Base-by-base conservation (phyloP, 768 basidiomycete genomes). In the Leccinum variicolor region DNA sequence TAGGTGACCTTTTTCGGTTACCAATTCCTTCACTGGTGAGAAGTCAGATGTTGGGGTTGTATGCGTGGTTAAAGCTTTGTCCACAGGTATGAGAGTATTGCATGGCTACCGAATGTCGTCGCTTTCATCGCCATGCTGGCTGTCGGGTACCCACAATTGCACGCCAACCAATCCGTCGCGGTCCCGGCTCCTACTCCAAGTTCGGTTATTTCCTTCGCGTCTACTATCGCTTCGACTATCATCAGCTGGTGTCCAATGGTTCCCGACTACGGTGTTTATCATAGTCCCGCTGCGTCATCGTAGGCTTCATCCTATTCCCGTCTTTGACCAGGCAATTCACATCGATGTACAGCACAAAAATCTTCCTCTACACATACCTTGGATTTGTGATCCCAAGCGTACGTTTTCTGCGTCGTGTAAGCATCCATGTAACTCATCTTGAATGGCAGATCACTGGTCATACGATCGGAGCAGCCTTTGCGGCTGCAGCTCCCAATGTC, bases 101-200 rank as follows among this genome's bases (percentile, higher is more conserved):
- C 85, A 0, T 92, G 91, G 90, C 73, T 92, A n/a, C 92, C 92
- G 0, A 81, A 87, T 23, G 66, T 89, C 15, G 69, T 93, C 50
- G 79, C 84, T 7, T 92, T 86, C 68, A 68, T 91, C 29, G 77
- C 88, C 48, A 84, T 83, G 33, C 68, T 89, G 1, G 89, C 85
- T 1, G 72, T 89, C 19, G 84, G 89, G 0, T 90, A 85, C 1
- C 85, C 88, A 52, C 79, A 90, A 58, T 71, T 94, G 21, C 73
- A 71, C 13, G 63, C 61, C 23, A 82, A 76, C 50, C 79, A 68
- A 43, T 55, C 47, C 5, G 56, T 77, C 4, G 76, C 77, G 14
- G 77, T 62, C 6, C 62, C 63, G 0, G 66, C 75, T 4, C 74
- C 78, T 1, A 74, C 73, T 1, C 63, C 72, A 2, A 58, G 73